Evolutionary conservation across 73 alveolate genomes (phyloP).

Genomic region (Paramecium tetraurelia): DNA sequence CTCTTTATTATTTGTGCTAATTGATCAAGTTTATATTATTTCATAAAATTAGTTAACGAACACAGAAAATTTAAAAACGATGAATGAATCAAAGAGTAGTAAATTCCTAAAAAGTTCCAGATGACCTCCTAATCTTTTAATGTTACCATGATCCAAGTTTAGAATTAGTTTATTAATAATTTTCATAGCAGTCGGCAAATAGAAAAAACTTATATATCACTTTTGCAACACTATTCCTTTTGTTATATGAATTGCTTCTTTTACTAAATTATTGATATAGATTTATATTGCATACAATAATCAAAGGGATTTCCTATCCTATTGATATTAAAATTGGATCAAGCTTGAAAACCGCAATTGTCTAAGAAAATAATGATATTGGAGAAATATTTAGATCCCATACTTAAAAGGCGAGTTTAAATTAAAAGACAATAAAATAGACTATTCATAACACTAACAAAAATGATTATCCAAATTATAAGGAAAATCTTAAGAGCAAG

Average conservation of each 20-base stretch:
- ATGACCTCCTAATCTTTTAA: conserved; percentile 37
- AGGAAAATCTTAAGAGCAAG: no score
- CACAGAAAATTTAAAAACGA: conserved; percentile 2
- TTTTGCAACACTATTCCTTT: not conserved
- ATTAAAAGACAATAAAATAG: no score
- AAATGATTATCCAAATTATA: no score
- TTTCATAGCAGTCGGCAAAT: not conserved
- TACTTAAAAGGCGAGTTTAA: no score
- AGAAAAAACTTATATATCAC: not conserved
- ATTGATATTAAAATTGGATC: not conserved
- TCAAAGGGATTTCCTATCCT: not conserved
- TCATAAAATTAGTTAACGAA: conserved; percentile 24
- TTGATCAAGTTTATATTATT: not conserved
- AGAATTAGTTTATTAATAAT: not conserved
- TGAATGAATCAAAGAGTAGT: not conserved
- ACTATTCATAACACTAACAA: no score
- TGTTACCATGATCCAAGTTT: conserved; percentile 40
- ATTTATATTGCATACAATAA: conserved; percentile 10
- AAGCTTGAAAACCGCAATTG: not conserved
- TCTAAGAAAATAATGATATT: not conserved
- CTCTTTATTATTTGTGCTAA: not conserved
- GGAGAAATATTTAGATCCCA: not conserved
- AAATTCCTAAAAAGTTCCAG: conserved; percentile 35
- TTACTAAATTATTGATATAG: conserved; percentile 12
- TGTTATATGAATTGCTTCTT: not conserved